Evolutionary conservation across 2,329 filamentous ascomycete species (phyloP).

Genomic region (Cadophora malorum): DNA sequence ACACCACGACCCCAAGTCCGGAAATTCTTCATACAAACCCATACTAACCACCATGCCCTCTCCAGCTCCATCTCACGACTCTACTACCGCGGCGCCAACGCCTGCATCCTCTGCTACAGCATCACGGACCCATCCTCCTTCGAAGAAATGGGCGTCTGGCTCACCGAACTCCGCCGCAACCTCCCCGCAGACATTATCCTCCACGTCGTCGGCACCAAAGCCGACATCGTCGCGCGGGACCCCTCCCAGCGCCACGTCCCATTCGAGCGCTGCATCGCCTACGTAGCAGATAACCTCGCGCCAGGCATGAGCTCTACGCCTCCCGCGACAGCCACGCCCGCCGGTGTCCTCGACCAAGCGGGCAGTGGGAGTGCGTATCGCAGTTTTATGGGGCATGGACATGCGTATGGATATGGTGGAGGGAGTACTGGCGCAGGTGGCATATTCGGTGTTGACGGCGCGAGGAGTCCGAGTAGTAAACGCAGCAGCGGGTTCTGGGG

Average conservation of each 20-base stretch:
- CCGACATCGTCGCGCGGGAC: conserved; percentile 87
- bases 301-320: conserved; percentile 72
- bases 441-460: conserved; percentile 51
- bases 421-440: conserved; percentile 33
- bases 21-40: neutral
- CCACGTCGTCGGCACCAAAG: conserved; percentile 94
- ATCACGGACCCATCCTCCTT: conserved; percentile 89
- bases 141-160: conserved; percentile 90
- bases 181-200: conserved; percentile 76
- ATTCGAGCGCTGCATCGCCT: conserved; percentile 94
- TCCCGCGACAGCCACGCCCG: conserved; percentile 64
- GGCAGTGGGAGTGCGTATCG: conserved; percentile 23
- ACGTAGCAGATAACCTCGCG: conserved; percentile 89
- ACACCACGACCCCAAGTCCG: neutral
- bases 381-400: conserved; percentile 18
- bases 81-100: conserved; percentile 95
- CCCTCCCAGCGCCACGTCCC: conserved; percentile 81
- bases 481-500: conserved; percentile 84
- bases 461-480: conserved; percentile 67
- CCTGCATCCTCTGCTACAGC: conserved; percentile 92
- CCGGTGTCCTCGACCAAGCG: conserved; percentile 25
- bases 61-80: conserved; percentile 80
- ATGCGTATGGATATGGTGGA: conserved; percentile 18
- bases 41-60: conserved; percentile 18
- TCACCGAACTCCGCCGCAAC: conserved; percentile 82